Percentiles rank a stretch among this genome's conserved stretches.
These are phyloP conservation scores for Candida germanica DNA, from an alignment of 805 yeast species.

Conservation along the genomic window DNA sequence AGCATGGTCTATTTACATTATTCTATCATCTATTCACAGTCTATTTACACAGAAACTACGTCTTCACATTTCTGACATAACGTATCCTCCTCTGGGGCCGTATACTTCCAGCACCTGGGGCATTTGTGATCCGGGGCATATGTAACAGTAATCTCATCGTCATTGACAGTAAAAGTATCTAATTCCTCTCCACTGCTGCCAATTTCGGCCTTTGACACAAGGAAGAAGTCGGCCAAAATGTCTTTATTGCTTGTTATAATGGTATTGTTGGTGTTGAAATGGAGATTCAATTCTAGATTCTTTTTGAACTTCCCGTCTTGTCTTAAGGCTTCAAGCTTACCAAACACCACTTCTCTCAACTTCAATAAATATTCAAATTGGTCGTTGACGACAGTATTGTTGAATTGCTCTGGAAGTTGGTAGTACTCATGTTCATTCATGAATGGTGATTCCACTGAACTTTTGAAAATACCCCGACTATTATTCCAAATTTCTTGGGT, in stretches of 20 bases:
- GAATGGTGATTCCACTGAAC: conserved; percentile 43
- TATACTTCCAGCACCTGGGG: conserved; percentile 92
- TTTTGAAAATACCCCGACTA: conserved; percentile 32
- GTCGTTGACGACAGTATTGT: conserved; percentile 30
- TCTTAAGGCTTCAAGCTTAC: conserved; percentile 55
- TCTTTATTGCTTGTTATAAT: conserved; percentile 16
- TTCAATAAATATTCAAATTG: conserved; percentile 47
- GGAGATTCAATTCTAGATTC: conserved; percentile 56
- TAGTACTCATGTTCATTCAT: conserved; percentile 40
- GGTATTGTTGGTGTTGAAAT: conserved; percentile 15
- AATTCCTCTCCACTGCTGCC: conserved; percentile 11
- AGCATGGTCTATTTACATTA: neutral
- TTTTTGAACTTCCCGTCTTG: conserved; percentile 50
- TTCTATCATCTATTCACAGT: conserved; percentile 8
- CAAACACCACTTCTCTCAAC: conserved; percentile 49
- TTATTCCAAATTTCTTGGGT: conserved; percentile 87
- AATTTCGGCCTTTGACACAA: conserved; percentile 59
- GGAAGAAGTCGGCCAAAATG: conserved; percentile 45
- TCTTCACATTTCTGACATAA: conserved; percentile 66
- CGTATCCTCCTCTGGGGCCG: conserved; percentile 46
- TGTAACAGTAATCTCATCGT: conserved; percentile 28
- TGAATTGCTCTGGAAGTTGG: conserved; percentile 31
- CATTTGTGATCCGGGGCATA: conserved; percentile 60
- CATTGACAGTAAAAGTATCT: conserved; percentile 17
- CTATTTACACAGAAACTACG: conserved; percentile 24